Evolutionary conservation across 495 filamentous ascomycete genomes (phyloP), one percentile per base, ranked within the genome.

Genomic region (Neurospora intermedia): DNA sequence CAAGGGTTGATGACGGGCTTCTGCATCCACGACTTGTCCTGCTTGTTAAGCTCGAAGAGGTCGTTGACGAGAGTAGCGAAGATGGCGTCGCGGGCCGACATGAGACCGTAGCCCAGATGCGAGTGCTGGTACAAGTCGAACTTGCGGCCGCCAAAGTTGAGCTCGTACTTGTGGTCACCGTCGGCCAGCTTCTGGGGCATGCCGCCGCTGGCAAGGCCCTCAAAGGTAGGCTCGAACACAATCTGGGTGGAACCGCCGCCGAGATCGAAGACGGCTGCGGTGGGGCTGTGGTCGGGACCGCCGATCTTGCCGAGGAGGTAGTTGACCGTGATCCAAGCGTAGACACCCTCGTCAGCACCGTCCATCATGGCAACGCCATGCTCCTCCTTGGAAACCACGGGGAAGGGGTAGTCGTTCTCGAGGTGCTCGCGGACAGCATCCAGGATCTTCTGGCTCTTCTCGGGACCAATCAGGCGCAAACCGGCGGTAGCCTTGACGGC

Each of bases 71-170:
- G 84, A 10, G 84, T 83, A 72, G 88, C 87, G 83, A 97, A 93
- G 73, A 98, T 90, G 39, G 93, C 86, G 40, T 96, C 88, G 71
- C 96, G 93, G 38, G 96, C 96, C 74, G 91, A 88, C 94, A 97
- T 99, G 70, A 99, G 90, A 78, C 96, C 96, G 78, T 98, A 98
- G 71, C 94, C 95, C 70, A 99, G 91, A 82, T 99, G 96, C 38
- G 94, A 97, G 83, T 99, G 94, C 83, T 99, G 96, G 85, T 99
- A 99, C n/a, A 99, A 89, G 62, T 90, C 87, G 80, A 98, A 98
- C 48, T 94, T 83, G 72, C 93, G 91, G 72, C 94, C 96, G 74
- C 95, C 94, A 75, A 97, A 98, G 48, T 90, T 86, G 74, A 99
- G 89, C 66, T 91, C 87, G 82, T 99, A 99, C 83, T 97, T 98